Conservation (phyloP, 257 asterid genomes). For the Perilla frutescens region DNA sequence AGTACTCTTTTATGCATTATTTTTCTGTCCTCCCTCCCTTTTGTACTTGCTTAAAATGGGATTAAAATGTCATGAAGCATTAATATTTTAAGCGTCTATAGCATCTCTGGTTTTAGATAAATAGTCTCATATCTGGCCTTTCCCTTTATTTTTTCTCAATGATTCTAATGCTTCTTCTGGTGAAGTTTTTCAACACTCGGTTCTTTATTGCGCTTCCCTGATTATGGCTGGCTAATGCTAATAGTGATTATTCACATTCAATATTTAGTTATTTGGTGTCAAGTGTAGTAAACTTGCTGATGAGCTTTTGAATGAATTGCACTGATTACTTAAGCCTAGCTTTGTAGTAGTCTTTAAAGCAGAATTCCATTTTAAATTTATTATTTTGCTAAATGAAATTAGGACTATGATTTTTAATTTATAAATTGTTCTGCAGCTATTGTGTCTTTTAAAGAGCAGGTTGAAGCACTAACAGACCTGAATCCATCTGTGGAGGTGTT, state of each 20-base stretch:
- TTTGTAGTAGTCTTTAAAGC: slow-evolving; percentile 3
- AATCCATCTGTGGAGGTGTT: slow-evolving; percentile 82
- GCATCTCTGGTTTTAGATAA: not conserved
- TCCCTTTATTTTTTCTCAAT: not conserved
- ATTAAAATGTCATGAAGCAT: no score
- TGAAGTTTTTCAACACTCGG: not conserved
- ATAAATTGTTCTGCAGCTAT: slow-evolving; percentile 72
- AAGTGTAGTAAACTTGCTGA: not conserved
- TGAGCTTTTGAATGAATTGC: slow-evolving; percentile 15
- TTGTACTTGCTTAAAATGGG: no score
- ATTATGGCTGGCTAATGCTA: not conserved
- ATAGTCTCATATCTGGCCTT: not conserved
- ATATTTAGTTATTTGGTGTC: slow-evolving; percentile 8
- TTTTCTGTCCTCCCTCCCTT: no score
- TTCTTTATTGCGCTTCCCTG: not conserved
- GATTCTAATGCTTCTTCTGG: not conserved
- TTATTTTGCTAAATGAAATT: slow-evolving; percentile 8
- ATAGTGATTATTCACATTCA: slow-evolving; percentile 10
- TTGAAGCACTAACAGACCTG: slow-evolving; percentile 64
- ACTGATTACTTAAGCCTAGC: not conserved
- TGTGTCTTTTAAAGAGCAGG: slow-evolving; percentile 86
- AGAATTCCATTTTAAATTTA: slow-evolving; percentile 4
- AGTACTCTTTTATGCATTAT: no score
- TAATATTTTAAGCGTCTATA: not conserved
- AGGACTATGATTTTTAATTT: slow-evolving; percentile 20